Evolutionary conservation across 768 basidiomycete species (phyloP).

Genomic region (Agrocybe praecox): DNA sequence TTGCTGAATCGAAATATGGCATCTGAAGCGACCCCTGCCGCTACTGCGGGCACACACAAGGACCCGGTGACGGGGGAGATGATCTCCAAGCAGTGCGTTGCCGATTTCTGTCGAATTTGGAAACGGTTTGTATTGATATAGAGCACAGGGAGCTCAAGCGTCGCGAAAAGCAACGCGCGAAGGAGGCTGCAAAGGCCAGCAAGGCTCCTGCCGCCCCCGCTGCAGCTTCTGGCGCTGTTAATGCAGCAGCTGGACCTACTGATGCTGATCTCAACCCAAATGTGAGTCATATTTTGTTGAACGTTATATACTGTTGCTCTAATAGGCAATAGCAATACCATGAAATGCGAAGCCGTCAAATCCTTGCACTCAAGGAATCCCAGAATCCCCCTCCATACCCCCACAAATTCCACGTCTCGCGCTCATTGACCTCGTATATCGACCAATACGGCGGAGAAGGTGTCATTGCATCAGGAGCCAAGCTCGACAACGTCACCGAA

Average conservation of each 20-base stretch:
- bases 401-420: conserved; percentile 95
- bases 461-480: conserved; percentile 65
- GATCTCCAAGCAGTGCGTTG: conserved; percentile 91
- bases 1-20: conserved; percentile 38
- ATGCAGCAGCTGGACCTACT: conserved; percentile 46
- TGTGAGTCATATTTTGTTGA: conserved; percentile 52
- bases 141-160: conserved; percentile 86
- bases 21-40: conserved; percentile 34
- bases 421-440: conserved; percentile 76
- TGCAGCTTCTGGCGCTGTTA: conserved; percentile 39
- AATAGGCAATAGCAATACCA: conserved; percentile 82
- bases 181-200: conserved; percentile 76
- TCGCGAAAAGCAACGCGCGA: conserved; percentile 83
- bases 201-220: conserved; percentile 40
- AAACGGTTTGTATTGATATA: conserved; percentile 18
- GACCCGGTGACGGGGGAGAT: conserved; percentile 93
- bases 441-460: conserved; percentile 72
- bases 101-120: conserved; percentile 4
- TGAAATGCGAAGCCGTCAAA: conserved; percentile 87
- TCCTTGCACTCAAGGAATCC: conserved; percentile 82
- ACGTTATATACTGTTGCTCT: not conserved
- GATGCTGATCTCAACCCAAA: conserved; percentile 92
- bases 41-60: conserved; percentile 51
- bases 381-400: conserved; percentile 94
- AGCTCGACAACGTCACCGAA: conserved; percentile 57